A percentile compares a stretch with the other conserved stretches of the same genome.
phyloP scores from a whole-genome alignment of 1,284 basidiomycete species.

The Rhodotorula sp. region DNA sequence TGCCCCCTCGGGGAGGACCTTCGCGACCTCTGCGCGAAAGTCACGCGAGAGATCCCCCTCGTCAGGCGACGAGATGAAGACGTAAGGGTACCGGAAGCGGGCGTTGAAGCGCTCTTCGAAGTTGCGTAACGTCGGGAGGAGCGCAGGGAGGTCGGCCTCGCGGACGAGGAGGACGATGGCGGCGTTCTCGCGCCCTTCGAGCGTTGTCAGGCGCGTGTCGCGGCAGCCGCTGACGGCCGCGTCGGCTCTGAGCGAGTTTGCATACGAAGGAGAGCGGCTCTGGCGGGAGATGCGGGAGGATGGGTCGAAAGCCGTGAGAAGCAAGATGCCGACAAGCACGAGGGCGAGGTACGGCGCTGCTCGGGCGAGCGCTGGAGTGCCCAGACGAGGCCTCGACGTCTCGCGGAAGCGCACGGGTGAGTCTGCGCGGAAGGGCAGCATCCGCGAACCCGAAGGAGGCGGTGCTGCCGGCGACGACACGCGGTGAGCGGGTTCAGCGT shows the following conservation, averaged over 20 bases:
- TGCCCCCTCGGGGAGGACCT: constrained; percentile 27
- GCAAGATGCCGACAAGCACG: constrained; percentile 9
- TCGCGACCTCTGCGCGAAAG: constrained; percentile 30
- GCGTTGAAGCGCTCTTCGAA: constrained; percentile 44
- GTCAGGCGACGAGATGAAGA: constrained; percentile 41
- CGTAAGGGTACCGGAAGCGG: constrained; percentile 43
- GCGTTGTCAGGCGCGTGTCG: background rate
- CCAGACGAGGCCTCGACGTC: background rate
- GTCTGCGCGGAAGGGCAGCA: background rate
- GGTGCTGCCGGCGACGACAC: background rate
- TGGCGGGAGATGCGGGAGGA: constrained; percentile 19
- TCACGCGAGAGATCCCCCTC: constrained; percentile 25
- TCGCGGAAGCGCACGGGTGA: background rate
- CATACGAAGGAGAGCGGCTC: background rate
- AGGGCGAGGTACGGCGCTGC: constrained; percentile 5
- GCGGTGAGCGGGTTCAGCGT: background rate
- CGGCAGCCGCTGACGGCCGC: constrained; percentile 21
- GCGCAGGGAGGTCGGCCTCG: constrained; percentile 35
- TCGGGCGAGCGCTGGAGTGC: background rate
- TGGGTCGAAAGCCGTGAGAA: constrained; percentile 13
- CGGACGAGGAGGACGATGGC: constrained; percentile 42
- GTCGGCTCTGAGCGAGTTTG: background rate
- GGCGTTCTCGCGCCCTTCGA: constrained; percentile 33
- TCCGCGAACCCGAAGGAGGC: background rate
- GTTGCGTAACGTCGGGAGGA: constrained; percentile 42